Base-by-base conservation (phyloP, 192 early-diverging fungal species). In the Coemansia sp. region DNA sequence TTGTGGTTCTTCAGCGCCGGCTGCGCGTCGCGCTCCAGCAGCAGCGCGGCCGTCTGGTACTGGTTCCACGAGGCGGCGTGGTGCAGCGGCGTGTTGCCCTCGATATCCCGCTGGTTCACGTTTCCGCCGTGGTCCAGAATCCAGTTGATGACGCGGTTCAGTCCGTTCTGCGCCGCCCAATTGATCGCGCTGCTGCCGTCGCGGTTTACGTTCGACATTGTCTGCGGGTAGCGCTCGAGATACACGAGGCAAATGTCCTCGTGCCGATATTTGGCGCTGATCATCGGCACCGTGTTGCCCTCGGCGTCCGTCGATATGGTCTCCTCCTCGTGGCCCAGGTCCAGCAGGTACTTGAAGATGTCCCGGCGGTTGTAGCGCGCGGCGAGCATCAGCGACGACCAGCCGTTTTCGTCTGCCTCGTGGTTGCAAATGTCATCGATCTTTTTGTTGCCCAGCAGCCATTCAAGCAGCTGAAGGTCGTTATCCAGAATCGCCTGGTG, bases 381-480 rank as follows among this genome's bases (percentile, higher is more conserved):
- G 1, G 71, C 71, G 1, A 75, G 71, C 71, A 75, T 75, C 35
- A 75, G 60, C 7, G 71, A 75, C 12, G 71, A 45, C 71, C 71
- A 75, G 55, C 57, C 53, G 28, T 53, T 63, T 2, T 56, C 53
- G 44, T 75, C 71, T 14, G 58, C 60, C 4, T 61, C 60, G 2
- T 31, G 42, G 56, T 75, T 75, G 53, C 61, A 53, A 12, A 75
- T 52, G 22, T 75, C 71, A 2, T 64, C 63, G 8, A 75, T 39
- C 15, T 67, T 67, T 36, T 60, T 60, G 42, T 31, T 67, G 9
- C 54, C 23, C 26, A 75, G 28, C 3, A 75, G 64, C 71, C 71
- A 75, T 27, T 53, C 40, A 28, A 75, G 19, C 19, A 50, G 58
- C 53, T 75, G 60, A 2, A 75, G 30, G 39, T 75, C 71, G 48